Conservation (phyloP, 2,329 filamentous ascomycete genomes). For the Scopulariopsis brevicaulis region DNA sequence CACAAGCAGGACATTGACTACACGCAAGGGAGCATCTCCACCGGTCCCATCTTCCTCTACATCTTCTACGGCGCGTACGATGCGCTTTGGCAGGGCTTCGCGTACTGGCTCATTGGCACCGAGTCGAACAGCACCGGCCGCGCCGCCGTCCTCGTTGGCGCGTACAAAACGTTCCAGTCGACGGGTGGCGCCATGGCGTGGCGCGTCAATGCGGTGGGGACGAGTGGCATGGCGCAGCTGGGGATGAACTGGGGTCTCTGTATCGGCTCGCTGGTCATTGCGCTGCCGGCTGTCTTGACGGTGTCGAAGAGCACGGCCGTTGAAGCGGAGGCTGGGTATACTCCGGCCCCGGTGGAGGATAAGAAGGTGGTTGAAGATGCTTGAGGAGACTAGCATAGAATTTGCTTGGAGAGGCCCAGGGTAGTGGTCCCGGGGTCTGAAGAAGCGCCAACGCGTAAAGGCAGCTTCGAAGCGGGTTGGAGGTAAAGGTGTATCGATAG, state of each 20-base stretch:
- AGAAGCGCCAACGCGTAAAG: no score
- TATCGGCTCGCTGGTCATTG: slow-evolving; percentile 28
- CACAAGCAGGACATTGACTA: slow-evolving; percentile 42
- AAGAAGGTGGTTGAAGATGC: slow-evolving; percentile 8
- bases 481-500: no score
- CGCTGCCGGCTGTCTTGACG: slow-evolving; percentile 27
- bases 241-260: slow-evolving; percentile 33
- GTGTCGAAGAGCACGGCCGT: slow-evolving; percentile 17
- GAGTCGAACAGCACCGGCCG: slow-evolving; percentile 88
- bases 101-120: slow-evolving; percentile 94
- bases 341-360: slow-evolving; percentile 4
- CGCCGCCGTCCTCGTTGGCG: slow-evolving; percentile 82
- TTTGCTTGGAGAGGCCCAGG: background rate
- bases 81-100: slow-evolving; percentile 78
- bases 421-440: no score
- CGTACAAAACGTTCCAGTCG: slow-evolving; percentile 77
- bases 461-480: no score
- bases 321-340: slow-evolving; percentile 13
- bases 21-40: slow-evolving; percentile 47
- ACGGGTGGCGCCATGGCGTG: slow-evolving; percentile 69
- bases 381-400: background rate
- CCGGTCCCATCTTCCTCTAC: slow-evolving; percentile 77
- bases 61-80: slow-evolving; percentile 88
- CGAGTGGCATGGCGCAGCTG: slow-evolving; percentile 28
- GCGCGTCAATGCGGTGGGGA: slow-evolving; percentile 52